Base-by-base conservation (phyloP, 2,329 filamentous ascomycete species). In the Stachybotrys chlorohalonatus region DNA sequence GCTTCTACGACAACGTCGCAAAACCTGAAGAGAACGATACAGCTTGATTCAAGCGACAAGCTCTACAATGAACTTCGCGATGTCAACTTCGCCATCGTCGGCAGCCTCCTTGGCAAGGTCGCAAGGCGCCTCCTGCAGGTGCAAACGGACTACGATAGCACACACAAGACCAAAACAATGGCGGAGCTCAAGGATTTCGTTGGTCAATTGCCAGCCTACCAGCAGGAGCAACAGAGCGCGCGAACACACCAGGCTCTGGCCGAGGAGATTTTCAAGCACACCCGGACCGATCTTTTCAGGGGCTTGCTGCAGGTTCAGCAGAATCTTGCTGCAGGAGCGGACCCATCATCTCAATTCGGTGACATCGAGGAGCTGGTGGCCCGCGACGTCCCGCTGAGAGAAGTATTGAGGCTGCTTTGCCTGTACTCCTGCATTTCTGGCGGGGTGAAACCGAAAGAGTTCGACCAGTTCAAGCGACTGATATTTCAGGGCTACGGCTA, bases 191-290 rank as follows among this genome's bases (percentile, higher is more conserved):
- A 91, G 61, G 91, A 95, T 30, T 96, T 97, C 67, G 94, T 99
- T n/a, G 86, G 86, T 62, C 95, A 95, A 68, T 76, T 99, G 31
- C 93, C 94, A 0, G 86, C 85, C 11, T 96, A 95, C 63, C 93
- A 97, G 71, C 86, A 91, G 50, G 94, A 99, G 68, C 91, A 96
- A 64, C 87, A 93, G 61, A 95, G 89, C 64, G 75, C 96, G n/a
- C 91, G 94, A 59, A 83, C 93, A 32, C 94, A 99, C 66, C 96
- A 92, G 1, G 89, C 88, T 7, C 80, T 99, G 49, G 91, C 92
- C 1, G 94, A 97, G 72, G 93, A 96, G 61, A 94, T 99, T 53
- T 92, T 95, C 78, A 94, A 95, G 66, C 84, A 91, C 63, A 99
- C 94, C 1, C 83, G 89, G 52, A 88, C 90, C 16, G 93, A 97